Evolutionary conservation across 1,139 yeast genomes (phyloP), one percentile per base, ranked within the genome.

Genomic region (Diutina ranongensis): DNA sequence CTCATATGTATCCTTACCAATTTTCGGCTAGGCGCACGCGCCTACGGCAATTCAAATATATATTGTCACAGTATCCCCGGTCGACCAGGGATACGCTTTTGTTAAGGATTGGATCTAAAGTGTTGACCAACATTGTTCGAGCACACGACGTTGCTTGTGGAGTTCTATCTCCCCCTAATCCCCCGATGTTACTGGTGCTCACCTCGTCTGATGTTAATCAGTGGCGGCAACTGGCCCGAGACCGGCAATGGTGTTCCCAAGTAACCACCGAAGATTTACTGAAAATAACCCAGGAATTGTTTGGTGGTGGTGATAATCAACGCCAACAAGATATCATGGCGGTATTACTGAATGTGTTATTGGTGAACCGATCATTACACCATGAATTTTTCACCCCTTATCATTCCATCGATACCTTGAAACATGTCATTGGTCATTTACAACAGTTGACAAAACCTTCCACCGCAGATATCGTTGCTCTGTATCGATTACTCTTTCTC

Each of bases 291-390:
- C 27, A 13, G 40, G 27, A 27, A 22, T 13, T 35, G 16, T 13
- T 35, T 5, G 27, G 9, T 3, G 40, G 27, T n/a, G 28, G 27
- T n/a, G 16, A n/a, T 22, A 15, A 4, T 18, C 18, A 35, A 28
- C 27, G 28, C 28, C 40, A 35, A 22, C 40, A 35, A 28, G n/a
- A 19, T n/a, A 15, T 35, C 16, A 20, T 21, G 15, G 40, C 40
- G 40, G 40, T 35, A 22, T 13, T 35, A 7, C 27, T 22, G 16
- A 35, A 35, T 22, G 22, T 35, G n/a, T 35, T 35, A 28, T 35
- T 35, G 40, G 40, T 35, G 28, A 35, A 35, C 27, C 40, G 40
- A 18, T 13, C 28, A 22, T 21, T 35, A n/a, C 40, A 35, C 40
- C 40, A 35, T 13, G 13, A 13, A 2, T 20, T 12, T 4, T 35